Conservation (phyloP, 2,329 filamentous ascomycete species). For the Fusarium concolor region DNA sequence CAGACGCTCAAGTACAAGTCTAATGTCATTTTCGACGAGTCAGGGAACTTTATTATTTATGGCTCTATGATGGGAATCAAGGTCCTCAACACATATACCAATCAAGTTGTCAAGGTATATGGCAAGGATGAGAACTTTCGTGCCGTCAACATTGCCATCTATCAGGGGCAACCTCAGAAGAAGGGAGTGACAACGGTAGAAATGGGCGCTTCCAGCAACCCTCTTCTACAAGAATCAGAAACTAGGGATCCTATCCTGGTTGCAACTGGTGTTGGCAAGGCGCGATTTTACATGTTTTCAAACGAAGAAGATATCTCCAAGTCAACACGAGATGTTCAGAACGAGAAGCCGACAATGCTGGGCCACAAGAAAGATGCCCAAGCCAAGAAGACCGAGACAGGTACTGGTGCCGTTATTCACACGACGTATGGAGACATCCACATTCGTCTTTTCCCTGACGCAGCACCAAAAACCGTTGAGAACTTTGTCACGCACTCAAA, state of each 20-base stretch:
- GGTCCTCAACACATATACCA: slow-evolving; percentile 95
- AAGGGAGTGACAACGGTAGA: slow-evolving; percentile 93
- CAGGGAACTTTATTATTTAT: slow-evolving; percentile 93
- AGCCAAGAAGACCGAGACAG: slow-evolving; percentile 74
- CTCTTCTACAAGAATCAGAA: slow-evolving; percentile 91
- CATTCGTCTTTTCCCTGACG: slow-evolving; percentile 90
- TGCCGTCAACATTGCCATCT: slow-evolving; percentile 83
- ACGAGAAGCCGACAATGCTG: slow-evolving; percentile 84
- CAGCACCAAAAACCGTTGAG: slow-evolving; percentile 93
- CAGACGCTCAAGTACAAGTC: slow-evolving; percentile 74
- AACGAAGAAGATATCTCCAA: slow-evolving; percentile 88
- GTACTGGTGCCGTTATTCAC: slow-evolving; percentile 85
- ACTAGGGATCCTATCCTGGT: slow-evolving; percentile 89
- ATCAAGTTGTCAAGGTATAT: slow-evolving; percentile 90
- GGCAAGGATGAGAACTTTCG: slow-evolving; percentile 91
- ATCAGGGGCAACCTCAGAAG: slow-evolving; percentile 95
- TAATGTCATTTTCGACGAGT: slow-evolving; percentile 96
- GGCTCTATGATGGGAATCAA: slow-evolving; percentile 93
- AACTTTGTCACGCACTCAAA: slow-evolving; percentile 95
- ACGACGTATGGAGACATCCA: slow-evolving; percentile 95
- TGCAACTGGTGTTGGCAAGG: slow-evolving; percentile 84
- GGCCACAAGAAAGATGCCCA: slow-evolving; percentile 66
- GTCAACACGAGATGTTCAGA: slow-evolving; percentile 89
- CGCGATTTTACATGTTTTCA: slow-evolving; percentile 98
- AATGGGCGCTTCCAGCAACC: slow-evolving; percentile 96